These are phyloP conservation scores for Triticum timopheevii DNA, from an alignment of 176 grass and related monocot genomes.

Conservation along the genomic window DNA sequence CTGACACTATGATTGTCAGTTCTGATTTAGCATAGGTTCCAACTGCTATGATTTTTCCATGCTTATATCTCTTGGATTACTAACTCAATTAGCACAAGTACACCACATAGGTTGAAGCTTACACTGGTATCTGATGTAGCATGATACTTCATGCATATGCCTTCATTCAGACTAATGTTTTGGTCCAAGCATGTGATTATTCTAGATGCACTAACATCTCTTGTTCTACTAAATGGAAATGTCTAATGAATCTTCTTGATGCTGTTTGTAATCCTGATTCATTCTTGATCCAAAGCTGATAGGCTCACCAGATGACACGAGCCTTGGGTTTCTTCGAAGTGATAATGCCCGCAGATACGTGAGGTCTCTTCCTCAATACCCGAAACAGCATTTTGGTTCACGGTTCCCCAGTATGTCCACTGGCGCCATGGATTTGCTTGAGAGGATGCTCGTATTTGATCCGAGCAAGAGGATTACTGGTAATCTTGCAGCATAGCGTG, in stretches of 20 bases:
- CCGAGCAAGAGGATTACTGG: constrained; percentile 97
- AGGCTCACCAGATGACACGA: constrained; percentile 93
- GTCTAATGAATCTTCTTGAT: not conserved
- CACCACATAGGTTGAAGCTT: not conserved
- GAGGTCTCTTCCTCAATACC: constrained; percentile 87
- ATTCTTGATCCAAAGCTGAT: constrained; percentile 70
- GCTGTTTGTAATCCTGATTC: constrained; percentile 25
- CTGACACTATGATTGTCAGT: not conserved
- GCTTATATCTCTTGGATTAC: not conserved
- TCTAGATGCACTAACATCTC: constrained; percentile 9
- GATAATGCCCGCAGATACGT: constrained; percentile 95
- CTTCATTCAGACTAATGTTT: not conserved
- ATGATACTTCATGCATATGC: not conserved
- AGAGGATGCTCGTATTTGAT: constrained; percentile 99
- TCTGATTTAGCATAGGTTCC: not conserved
- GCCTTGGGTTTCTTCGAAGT: constrained; percentile 91
- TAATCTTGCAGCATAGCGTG: constrained; percentile 47
- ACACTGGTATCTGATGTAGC: not conserved
- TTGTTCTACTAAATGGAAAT: constrained; percentile 4
- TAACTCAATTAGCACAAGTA: not conserved
- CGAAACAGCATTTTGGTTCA: constrained; percentile 79
- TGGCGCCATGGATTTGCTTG: constrained; percentile 91
- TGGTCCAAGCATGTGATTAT: not conserved
- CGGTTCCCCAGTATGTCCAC: constrained; percentile 81
- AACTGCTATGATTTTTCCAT: not conserved